Evolutionary conservation across 2,329 filamentous ascomycete species (phyloP), one percentile per base, ranked within the genome.

Genomic region (Aspergillus texensis): DNA sequence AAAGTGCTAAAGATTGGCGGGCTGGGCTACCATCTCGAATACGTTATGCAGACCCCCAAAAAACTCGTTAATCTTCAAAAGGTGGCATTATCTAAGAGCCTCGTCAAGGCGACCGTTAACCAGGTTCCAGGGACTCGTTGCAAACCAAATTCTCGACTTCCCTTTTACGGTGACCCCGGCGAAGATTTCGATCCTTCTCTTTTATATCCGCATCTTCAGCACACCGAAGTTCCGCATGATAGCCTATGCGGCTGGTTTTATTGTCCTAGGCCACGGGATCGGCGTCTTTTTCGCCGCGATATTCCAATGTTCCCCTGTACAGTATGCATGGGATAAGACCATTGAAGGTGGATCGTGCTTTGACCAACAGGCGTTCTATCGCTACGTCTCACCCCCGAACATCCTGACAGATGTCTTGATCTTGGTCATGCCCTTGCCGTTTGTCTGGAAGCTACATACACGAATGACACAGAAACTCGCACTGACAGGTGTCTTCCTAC

Each of bases 171-270:
- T 72, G 1, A 68, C 71, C 8, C 69, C 68, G 2, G 70, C 70
- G 26, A 73, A 72, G 53, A 61, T 73, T 12, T 71, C 71, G 10
- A 60, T 73, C 9, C 61, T 73, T 9, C 43, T 71, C 12, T 72
- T 72, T 56, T 72, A 71, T 46, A 60, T 70, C 21, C 69, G 70
- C 24, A 71, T 73, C 48, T 71, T 72, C 57, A 50, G 32, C 53
- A 61, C 61, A 3, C 67, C 62, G 26, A 63, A 59, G 3, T 71
- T 70, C 50, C 62, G 58, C 30, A 63, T 68, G 24, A 54, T 63
- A 30, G 62, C 70, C 34, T 70, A 67, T 11, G 26, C 63, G 3
- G 63, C 71, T n/a, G 70, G 68, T 9, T 34, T 61, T 0, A 43
- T 71, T 9, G 69, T 72, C 16, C 21, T 36, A 2, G 34, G 34